Evolutionary conservation across 352 stramenopile species (phyloP), one percentile per base, ranked within the genome.

Genomic region (Phytopythium boreale): DNA sequence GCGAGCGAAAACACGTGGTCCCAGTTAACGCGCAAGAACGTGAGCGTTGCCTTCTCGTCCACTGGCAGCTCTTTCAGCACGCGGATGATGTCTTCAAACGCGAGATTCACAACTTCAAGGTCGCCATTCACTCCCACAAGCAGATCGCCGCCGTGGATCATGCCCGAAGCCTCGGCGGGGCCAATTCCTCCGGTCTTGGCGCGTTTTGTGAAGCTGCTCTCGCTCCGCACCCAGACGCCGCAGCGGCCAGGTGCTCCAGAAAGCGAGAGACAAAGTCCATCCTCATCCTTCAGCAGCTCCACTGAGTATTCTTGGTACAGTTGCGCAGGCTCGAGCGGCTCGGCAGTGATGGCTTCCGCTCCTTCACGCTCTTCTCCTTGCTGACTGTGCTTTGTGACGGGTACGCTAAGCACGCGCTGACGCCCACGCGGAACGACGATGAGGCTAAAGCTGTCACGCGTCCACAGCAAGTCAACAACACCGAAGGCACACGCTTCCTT

Each of bases 141-240:
- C 43, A 96, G 61, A 53, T 96, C 85, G 1, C 85, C 87, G 15
- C 79, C 81, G 20, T 76, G 47, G 49, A 96, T 89, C 26, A 63
- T 49, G 2, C 79, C 76, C 12, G 68, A 88, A 2, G 76, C 67
- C 56, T 93, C 83, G 0, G 87, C 87, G 8, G 87, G 84, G 1
- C 87, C 87, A 19, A 89, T 37, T 0, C 71, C 70, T 14, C 82
- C 75, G 63, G 88, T 73, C 27, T 52, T 37, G 2, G 69, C 59
- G 46, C 75, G 77, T 2, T 68, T 74, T 20, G 82, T 92, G 52
- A 93, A 94, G 57, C 79, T 87, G 53, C 75, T 82, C 27, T 93
- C 84, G 27, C 79, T 92, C 37, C 84, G 85, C 56, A 96, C 85
- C 87, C 87, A 96, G 12, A 85, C 85, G 7, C 87, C 87, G 20